Evolutionary conservation across 176 grass and related monocot genomes (phyloP).

Genomic region (Musa acuminata): DNA sequence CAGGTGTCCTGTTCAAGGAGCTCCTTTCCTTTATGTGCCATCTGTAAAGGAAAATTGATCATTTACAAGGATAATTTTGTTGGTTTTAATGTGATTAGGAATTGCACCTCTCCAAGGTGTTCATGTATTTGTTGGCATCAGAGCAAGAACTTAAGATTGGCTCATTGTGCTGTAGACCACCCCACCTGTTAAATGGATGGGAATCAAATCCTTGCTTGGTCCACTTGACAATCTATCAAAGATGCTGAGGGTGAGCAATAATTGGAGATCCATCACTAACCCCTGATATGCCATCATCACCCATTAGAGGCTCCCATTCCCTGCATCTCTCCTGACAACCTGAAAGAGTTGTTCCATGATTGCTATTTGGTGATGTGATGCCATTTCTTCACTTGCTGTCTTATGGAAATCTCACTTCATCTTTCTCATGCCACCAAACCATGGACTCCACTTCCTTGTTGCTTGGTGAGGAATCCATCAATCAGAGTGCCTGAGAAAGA

Average conservation of each 20-base stretch:
- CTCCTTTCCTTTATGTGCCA: too few species aligned
- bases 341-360: constrained; percentile 2
- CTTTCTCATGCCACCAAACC: neutral
- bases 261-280: constrained; percentile 21
- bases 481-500: constrained; percentile 18
- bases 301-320: neutral
- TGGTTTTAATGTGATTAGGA: too few species aligned
- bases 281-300: constrained; percentile 13
- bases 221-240: constrained; percentile 19
- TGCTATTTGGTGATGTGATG: constrained; percentile 5
- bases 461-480: constrained; percentile 75
- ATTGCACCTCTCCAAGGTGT: too few species aligned
- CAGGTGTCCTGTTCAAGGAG: too few species aligned
- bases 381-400: neutral
- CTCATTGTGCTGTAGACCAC: neutral
- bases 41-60: too few species aligned
- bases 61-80: too few species aligned
- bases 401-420: neutral
- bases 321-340: constrained; percentile 8
- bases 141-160: too few species aligned
- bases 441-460: constrained; percentile 21
- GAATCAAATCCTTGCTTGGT: neutral
- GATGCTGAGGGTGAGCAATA: constrained; percentile 28
- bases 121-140: too few species aligned
- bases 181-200: neutral